A percentile compares a stretch with the other conserved stretches of the same genome.
These are phyloP conservation scores for Carnegiea gigantea DNA, from an alignment of 179 eudicot genomes.

Conservation along the genomic window DNA sequence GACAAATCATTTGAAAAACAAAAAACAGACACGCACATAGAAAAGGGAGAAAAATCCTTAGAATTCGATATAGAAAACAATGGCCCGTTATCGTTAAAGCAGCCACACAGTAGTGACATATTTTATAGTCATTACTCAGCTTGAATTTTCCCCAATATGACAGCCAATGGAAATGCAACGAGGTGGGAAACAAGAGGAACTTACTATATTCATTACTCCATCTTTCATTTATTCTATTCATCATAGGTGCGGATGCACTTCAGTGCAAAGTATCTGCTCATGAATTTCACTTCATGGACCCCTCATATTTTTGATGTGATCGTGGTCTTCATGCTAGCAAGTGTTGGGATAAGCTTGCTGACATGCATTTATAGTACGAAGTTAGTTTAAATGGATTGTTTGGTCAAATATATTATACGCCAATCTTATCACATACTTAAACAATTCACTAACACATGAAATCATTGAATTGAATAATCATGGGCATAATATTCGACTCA, in stretches of 20 bases:
- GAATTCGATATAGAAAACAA: too few species aligned
- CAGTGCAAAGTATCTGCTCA: not conserved
- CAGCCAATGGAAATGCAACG: not conserved
- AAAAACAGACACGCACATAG: too few species aligned
- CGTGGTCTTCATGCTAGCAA: not conserved
- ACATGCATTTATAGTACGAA: too few species aligned
- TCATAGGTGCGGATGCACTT: not conserved
- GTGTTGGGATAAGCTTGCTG: not conserved
- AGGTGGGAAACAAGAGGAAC: not conserved
- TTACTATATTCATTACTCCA: not conserved
- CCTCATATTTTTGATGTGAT: not conserved
- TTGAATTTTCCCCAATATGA: not conserved
- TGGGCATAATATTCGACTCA: too few species aligned
- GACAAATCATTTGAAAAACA: too few species aligned
- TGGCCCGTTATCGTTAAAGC: too few species aligned
- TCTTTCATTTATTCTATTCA: not conserved
- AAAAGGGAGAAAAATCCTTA: too few species aligned
- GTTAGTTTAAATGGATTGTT: too few species aligned
- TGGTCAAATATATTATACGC: not conserved
- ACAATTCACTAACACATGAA: not conserved
- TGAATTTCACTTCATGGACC: not conserved
- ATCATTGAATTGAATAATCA: too few species aligned
- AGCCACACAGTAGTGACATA: too few species aligned
- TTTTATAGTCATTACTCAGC: not conserved
- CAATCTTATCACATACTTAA: not conserved